A percentile compares a stretch with the other conserved stretches of the same genome.
Conservation (phyloP, 495 filamentous ascomycete genomes). For the Podospora tetraspora region DNA sequence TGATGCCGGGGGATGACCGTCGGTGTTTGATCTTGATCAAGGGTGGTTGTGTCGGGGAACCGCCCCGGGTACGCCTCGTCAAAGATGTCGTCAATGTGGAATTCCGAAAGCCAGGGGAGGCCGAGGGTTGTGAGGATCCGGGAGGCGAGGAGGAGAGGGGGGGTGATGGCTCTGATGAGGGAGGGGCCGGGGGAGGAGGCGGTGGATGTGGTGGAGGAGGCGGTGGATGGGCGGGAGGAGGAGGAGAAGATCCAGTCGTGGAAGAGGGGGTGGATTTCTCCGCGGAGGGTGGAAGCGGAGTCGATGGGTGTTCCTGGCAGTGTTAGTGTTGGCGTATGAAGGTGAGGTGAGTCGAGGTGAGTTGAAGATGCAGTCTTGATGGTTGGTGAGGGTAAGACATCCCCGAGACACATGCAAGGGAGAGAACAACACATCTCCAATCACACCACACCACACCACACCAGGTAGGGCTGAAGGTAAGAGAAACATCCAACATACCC, state of each 20-base stretch:
- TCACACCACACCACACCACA: neutral
- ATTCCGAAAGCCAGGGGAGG: conserved; percentile 36
- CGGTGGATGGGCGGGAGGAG: conserved; percentile 33
- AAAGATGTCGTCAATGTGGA: conserved; percentile 35
- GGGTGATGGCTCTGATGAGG: neutral
- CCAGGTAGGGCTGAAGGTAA: neutral
- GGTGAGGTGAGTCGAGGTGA: neutral
- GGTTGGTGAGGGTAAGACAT: neutral
- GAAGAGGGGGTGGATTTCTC: conserved; percentile 32
- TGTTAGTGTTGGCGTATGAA: neutral
- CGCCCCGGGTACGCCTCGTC: conserved; percentile 28
- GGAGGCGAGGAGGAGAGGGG: conserved; percentile 29
- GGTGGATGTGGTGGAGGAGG: conserved; percentile 14
- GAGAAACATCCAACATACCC: conserved; percentile 16
- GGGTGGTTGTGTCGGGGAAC: neutral
- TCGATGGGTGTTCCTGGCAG: conserved; percentile 7
- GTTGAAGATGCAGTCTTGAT: neutral
- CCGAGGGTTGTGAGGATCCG: conserved; percentile 30
- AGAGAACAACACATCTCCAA: neutral
- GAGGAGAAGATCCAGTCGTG: conserved; percentile 27
- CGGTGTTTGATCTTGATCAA: conserved; percentile 8
- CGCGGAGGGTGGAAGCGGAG: conserved; percentile 20
- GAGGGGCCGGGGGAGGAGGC: conserved; percentile 13
- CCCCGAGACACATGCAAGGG: neutral
- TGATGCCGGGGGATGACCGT: conserved; percentile 28